These are phyloP conservation scores for Trichopus zeylanicus DNA, from an alignment of 116 monocot genomes.

Conservation along the genomic window DNA sequence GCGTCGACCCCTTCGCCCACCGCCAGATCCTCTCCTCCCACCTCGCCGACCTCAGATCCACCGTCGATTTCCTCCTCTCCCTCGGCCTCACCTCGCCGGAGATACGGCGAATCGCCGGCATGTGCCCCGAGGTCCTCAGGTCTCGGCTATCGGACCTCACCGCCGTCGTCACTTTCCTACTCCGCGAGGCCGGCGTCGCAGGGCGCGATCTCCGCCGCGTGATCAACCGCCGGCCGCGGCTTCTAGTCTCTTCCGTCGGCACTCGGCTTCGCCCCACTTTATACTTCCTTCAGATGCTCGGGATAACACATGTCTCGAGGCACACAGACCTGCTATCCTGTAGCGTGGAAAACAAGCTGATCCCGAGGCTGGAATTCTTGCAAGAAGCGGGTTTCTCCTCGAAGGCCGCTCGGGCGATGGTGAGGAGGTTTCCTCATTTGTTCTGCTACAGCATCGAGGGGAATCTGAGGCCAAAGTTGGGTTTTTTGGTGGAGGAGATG, in stretches of 20 bases:
- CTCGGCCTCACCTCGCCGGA: slow-evolving; percentile 40
- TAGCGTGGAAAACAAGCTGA: slow-evolving; percentile 76
- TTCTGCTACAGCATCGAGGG: slow-evolving; percentile 67
- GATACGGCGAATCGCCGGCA: slow-evolving; percentile 54
- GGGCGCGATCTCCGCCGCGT: slow-evolving; percentile 36
- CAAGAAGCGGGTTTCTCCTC: slow-evolving; percentile 33
- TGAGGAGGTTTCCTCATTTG: slow-evolving; percentile 61
- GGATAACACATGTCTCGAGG: slow-evolving; percentile 26
- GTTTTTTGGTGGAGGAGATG: slow-evolving; percentile 55
- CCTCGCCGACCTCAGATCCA: slow-evolving; percentile 29
- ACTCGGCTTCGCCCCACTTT: slow-evolving; percentile 71
- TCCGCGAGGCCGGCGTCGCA: slow-evolving; percentile 55
- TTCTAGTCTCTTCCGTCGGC: slow-evolving; percentile 65
- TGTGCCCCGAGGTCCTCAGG: slow-evolving; percentile 74
- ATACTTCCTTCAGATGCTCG: slow-evolving; percentile 76
- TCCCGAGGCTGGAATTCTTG: slow-evolving; percentile 71
- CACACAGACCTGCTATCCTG: slow-evolving; percentile 67
- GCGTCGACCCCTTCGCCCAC: slow-evolving; percentile 45
- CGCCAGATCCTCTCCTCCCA: slow-evolving; percentile 36
- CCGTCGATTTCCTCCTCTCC: slow-evolving; percentile 48
- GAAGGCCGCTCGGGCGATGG: slow-evolving; percentile 54
- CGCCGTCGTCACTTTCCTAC: slow-evolving; percentile 58
- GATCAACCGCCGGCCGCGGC: slow-evolving; percentile 67
- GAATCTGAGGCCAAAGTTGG: slow-evolving; percentile 64
- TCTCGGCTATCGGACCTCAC: slow-evolving; percentile 14